Evolutionary conservation across 2,329 filamentous ascomycete species (phyloP).

Genomic region (Cladosporium velox): DNA sequence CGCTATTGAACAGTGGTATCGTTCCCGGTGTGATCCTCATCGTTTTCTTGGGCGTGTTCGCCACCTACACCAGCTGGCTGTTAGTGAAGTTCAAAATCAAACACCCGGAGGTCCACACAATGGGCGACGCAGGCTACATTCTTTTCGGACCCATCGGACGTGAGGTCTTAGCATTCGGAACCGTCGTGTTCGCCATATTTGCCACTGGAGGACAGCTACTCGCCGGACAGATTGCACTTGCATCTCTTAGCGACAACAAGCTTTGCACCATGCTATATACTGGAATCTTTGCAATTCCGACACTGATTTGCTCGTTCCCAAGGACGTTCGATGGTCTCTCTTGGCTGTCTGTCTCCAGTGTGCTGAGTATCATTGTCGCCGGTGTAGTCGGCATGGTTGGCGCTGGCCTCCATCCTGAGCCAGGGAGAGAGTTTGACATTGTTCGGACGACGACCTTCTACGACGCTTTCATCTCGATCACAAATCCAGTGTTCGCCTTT

Average conservation of each 20-base stretch:
- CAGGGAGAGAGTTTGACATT: constrained; percentile 42
- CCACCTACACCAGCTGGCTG: constrained; percentile 53
- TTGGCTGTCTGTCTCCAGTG: constrained; percentile 50
- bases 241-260: constrained; percentile 47
- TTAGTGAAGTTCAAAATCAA: constrained; percentile 49
- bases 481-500: constrained; percentile 57
- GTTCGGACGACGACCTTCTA: constrained; percentile 45
- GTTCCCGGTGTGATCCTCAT: constrained; percentile 56
- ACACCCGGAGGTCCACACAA: constrained; percentile 41
- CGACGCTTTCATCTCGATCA: constrained; percentile 50
- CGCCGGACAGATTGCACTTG: constrained; percentile 54
- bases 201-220: constrained; percentile 55
- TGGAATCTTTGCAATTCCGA: constrained; percentile 53
- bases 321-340: constrained; percentile 53
- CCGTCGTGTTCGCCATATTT: constrained; percentile 55
- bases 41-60: constrained; percentile 53
- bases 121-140: constrained; percentile 41
- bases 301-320: constrained; percentile 51
- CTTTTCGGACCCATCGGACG: constrained; percentile 35
- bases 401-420: constrained; percentile 47
- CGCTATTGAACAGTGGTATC: constrained; percentile 39
- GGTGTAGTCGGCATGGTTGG: constrained; percentile 56
- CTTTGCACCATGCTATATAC: constrained; percentile 55
- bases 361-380: constrained; percentile 52
- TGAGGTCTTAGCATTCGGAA: constrained; percentile 43